Evolutionary conservation across 345 rosid species (phyloP), one percentile per base, ranked within the genome.

Genomic region (Ceriops tagal): DNA sequence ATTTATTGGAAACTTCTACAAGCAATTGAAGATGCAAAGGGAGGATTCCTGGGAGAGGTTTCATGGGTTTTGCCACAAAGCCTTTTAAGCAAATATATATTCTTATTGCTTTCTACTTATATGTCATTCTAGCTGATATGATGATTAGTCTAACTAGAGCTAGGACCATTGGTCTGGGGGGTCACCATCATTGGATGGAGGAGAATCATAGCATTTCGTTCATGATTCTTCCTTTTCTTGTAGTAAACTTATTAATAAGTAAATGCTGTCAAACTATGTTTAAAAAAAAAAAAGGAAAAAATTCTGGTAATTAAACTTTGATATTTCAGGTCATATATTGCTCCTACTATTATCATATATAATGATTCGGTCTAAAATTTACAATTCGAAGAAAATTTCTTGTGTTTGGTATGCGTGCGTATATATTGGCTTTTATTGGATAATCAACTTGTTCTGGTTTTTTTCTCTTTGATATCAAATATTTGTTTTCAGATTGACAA

Each of bases 1-100:
- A 20, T 89, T 89, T 69, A 89, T 89, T 2, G 87, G 88, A 5
- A 85, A 85, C 64, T 89, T 89, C 53, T 79, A 86, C 85, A 78
- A 77, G 71, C 88, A 89, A 77, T 76, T 89, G 87, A 79, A 85
- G 87, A 82, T 86, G 85, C 91, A 89, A 61, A 85, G 88, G 73
- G 88, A 83, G 72, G 88, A 85, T 2, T 89, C 88, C 4, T 85
- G 83, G 85, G 79, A 80, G 73, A 81, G 71, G 73, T 83, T 81
- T 74, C 80, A 84, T 71, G 88, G 81, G 61, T 55, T 82, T 47
- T 83, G 83, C 69, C 80, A 80, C 73, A 83, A 80, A 75, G 75
- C 83, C 59, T 76, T 77, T 66, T 80, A 43, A 43, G 18, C 49
- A 76, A 24, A 8, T 37, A 60, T 22, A 10, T 30, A 11, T 8